Percentiles rank a stretch among this genome's conserved stretches.
phyloP scores from a whole-genome alignment of 2,329 filamentous ascomycete genomes.

The Scedosporium minutisporum region DNA sequence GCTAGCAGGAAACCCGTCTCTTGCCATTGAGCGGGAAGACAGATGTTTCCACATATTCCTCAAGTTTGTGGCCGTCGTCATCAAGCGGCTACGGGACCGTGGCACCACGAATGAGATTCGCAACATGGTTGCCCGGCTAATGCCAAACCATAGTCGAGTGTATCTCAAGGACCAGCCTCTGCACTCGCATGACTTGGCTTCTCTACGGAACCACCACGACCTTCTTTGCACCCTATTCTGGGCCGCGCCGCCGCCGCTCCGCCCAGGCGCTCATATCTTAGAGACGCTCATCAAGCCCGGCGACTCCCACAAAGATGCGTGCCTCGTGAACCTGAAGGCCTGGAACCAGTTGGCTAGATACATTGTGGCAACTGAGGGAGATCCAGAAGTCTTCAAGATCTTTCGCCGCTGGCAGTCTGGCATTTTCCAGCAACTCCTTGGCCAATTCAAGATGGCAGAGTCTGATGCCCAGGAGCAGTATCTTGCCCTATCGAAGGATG shows the following conservation, averaged over 20 bases:
- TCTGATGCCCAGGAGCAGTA: constrained; percentile 48
- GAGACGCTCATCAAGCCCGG: constrained; percentile 49
- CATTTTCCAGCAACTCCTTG: constrained; percentile 46
- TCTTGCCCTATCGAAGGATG: constrained; percentile 35
- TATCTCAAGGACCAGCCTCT: constrained; percentile 54
- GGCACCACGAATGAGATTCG: constrained; percentile 46
- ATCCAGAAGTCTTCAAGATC: constrained; percentile 33
- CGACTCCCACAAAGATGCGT: constrained; percentile 57
- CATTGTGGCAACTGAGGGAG: constrained; percentile 36
- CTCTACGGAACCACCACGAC: constrained; percentile 59
- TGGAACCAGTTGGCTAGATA: constrained; percentile 56
- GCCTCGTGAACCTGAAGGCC: constrained; percentile 51
- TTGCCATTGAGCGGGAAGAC: constrained; percentile 45
- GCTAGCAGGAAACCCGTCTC: constrained; percentile 33
- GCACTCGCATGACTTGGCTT: constrained; percentile 50
- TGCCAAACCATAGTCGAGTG: constrained; percentile 57
- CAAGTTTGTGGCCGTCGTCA: constrained; percentile 51
- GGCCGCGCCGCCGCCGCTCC: constrained; percentile 45
- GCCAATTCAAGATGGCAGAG: constrained; percentile 47
- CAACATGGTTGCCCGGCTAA: constrained; percentile 50
- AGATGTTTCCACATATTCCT: constrained; percentile 59
- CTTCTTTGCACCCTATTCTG: constrained; percentile 58
- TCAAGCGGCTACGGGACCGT: constrained; percentile 38
- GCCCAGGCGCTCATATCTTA: constrained; percentile 44
- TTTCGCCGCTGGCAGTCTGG: constrained; percentile 41